These are phyloP conservation scores for Trypanosomatidae sp. DNA, from an alignment of 208 protist species.

Conservation along the genomic window DNA sequence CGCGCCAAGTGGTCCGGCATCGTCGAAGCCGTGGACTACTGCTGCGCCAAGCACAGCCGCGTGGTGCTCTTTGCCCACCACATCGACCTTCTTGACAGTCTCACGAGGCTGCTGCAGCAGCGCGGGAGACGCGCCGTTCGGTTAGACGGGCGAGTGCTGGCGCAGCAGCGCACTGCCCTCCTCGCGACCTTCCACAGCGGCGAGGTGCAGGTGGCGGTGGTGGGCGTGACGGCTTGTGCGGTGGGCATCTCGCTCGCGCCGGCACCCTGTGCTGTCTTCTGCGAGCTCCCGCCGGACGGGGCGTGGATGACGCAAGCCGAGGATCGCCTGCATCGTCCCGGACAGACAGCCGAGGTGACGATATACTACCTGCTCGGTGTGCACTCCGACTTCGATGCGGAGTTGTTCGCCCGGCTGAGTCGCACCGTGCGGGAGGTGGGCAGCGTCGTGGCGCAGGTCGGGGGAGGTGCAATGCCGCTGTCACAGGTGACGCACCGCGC, in stretches of 20 bases:
- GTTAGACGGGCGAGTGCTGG: conserved; percentile 60
- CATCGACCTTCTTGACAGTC: conserved; percentile 51
- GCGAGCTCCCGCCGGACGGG: conserved; percentile 76
- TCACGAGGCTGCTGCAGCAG: conserved; percentile 28
- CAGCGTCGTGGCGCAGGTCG: too few relatives aligned
- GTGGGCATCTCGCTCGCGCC: conserved; percentile 77
- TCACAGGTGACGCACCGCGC: too few relatives aligned
- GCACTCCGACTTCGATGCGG: conserved; percentile 58
- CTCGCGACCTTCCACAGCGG: conserved; percentile 44
- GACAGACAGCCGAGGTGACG: conserved; percentile 46
- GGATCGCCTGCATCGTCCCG: conserved; percentile 78
- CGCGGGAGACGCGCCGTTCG: conserved; percentile 35
- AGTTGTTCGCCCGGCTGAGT: conserved; percentile 63
- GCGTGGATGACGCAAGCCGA: conserved; percentile 85
- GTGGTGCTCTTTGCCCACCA: conserved; percentile 84
- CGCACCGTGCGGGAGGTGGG: too few relatives aligned
- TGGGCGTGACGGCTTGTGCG: conserved; percentile 80
- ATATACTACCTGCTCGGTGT: conserved; percentile 72
- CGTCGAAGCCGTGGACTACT: conserved; percentile 51
- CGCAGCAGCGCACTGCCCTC: conserved; percentile 32
- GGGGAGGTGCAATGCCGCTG: too few relatives aligned
- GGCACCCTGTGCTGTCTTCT: conserved; percentile 72
- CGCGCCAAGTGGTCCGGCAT: conserved; percentile 55
- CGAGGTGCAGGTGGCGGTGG: conserved; percentile 48
- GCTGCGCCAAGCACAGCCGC: conserved; percentile 46